phyloP scores from a whole-genome alignment of 371 early-diverging fungal species.

The Mortierella sp. region DNA sequence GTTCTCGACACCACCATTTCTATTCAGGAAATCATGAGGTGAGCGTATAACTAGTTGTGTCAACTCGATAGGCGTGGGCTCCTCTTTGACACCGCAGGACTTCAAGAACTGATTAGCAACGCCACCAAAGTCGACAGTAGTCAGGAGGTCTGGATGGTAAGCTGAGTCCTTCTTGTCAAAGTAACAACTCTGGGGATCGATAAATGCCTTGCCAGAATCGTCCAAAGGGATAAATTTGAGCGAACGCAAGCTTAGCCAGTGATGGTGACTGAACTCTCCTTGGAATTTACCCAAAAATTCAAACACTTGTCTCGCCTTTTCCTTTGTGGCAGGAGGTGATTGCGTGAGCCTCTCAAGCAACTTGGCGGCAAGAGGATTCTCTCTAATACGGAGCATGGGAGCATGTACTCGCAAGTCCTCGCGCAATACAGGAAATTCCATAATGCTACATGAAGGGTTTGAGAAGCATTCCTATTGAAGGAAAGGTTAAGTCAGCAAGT shows the following conservation, averaged over 20 bases:
- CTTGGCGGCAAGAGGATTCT: conserved; percentile 67
- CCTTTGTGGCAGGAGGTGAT: conserved; percentile 59
- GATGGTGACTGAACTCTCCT: conserved; percentile 61
- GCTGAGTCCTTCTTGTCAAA: conserved; percentile 65
- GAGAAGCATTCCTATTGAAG: conserved; percentile 66
- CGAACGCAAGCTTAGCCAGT: conserved; percentile 67
- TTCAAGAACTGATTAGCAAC: conserved; percentile 83
- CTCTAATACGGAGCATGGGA: conserved; percentile 77
- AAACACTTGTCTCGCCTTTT: conserved; percentile 70
- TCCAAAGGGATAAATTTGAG: conserved; percentile 78
- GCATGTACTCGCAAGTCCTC: conserved; percentile 66
- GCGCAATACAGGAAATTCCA: conserved; percentile 79
- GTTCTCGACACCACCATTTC: conserved; percentile 72
- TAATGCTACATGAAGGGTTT: conserved; percentile 69
- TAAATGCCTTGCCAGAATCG: conserved; percentile 51
- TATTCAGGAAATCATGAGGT: conserved; percentile 78
- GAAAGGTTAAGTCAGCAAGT: background rate
- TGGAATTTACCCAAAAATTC: conserved; percentile 79
- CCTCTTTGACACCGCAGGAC: conserved; percentile 89
- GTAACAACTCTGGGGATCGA: conserved; percentile 70
- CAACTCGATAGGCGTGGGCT: conserved; percentile 84
- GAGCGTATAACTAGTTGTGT: conserved; percentile 77
- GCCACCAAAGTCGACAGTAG: conserved; percentile 80
- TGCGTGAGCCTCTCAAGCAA: conserved; percentile 63
- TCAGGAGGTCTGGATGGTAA: conserved; percentile 71